Percentiles rank a stretch among this genome's conserved stretches.
These are phyloP conservation scores for Plectosphaerella cucumerina DNA, from an alignment of 2,329 filamentous ascomycete genomes.

Conservation along the genomic window DNA sequence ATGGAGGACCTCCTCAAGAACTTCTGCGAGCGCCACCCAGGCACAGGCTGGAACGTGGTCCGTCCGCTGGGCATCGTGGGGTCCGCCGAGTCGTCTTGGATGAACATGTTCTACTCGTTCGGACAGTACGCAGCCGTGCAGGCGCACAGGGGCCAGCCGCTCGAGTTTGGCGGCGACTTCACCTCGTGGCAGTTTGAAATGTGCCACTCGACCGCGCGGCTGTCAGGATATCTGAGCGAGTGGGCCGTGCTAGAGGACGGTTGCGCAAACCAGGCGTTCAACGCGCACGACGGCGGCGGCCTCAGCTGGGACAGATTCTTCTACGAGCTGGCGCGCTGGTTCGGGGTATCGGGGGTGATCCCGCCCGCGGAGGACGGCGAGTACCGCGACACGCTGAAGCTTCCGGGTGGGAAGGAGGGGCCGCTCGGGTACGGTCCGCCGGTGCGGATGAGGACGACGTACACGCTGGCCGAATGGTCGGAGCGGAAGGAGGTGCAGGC, in stretches of 20 bases:
- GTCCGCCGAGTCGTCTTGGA: neutral
- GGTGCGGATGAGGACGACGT: neutral
- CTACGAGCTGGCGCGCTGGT: constrained; percentile 1
- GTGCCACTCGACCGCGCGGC: neutral
- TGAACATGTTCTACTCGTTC: constrained; percentile 2
- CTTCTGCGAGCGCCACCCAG: constrained; percentile 12
- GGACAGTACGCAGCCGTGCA: constrained; percentile 2
- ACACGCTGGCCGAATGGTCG: neutral
- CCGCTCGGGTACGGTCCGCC: constrained; percentile 4
- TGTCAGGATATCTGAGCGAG: constrained; percentile 4
- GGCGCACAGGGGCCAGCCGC: neutral
- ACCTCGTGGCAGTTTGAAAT: constrained; percentile 4
- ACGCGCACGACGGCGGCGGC: constrained; percentile 1
- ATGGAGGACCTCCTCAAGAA: constrained; percentile 39
- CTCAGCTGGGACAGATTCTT: constrained; percentile 3
- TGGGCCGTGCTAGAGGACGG: neutral
- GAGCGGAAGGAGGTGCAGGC: neutral
- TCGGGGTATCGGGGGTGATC: constrained; percentile 1
- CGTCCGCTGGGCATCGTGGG: constrained; percentile 3
- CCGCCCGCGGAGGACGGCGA: neutral
- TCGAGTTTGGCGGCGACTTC: constrained; percentile 5
- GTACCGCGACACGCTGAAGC: neutral
- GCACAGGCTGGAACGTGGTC: constrained; percentile 2
- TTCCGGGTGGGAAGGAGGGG: neutral
- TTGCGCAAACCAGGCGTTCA: constrained; percentile 4